A percentile compares a stretch with the other conserved stretches of the same genome.
Conservation (phyloP, 257 asterid genomes). For the Scutellaria barbata region DNA sequence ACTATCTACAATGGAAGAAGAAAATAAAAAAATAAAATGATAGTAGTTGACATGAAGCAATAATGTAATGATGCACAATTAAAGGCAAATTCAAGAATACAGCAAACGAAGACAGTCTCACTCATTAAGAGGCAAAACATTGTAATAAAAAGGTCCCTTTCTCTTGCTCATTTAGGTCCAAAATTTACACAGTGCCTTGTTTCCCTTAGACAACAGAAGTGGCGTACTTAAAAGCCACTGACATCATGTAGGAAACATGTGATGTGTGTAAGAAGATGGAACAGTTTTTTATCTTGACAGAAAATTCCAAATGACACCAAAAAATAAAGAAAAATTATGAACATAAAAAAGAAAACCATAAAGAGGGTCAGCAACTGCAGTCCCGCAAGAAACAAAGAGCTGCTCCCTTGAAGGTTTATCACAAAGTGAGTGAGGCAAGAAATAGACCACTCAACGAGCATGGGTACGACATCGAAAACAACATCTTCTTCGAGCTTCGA, state of each 20-base stretch:
- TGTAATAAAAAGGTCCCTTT: not conserved
- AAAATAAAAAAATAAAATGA: not conserved
- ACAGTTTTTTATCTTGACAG: conserved; percentile 8
- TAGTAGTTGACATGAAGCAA: not conserved
- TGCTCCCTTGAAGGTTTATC: conserved; percentile 21
- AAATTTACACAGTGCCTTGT: conserved; percentile 5
- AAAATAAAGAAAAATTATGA: too few species aligned
- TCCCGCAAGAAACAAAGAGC: conserved; percentile 36
- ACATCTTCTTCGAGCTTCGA: conserved; percentile 35
- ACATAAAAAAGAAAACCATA: not conserved
- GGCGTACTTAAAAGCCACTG: conserved; percentile 32
- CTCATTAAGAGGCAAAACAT: not conserved
- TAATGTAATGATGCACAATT: not conserved
- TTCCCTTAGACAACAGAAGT: conserved; percentile 9
- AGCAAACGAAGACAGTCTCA: not conserved
- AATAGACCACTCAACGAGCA: conserved; percentile 43
- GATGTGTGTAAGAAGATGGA: conserved; percentile 37
- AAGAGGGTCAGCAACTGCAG: conserved; percentile 40
- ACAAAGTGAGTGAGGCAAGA: conserved; percentile 38
- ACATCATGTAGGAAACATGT: conserved; percentile 51
- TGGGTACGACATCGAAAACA: conserved; percentile 33
- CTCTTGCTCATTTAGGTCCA: not conserved
- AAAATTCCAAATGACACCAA: conserved; percentile 29
- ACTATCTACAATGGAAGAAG: not conserved
- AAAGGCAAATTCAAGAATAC: not conserved